phyloP scores from a whole-genome alignment of 805 yeast species.

The Teunomyces stri region DNA sequence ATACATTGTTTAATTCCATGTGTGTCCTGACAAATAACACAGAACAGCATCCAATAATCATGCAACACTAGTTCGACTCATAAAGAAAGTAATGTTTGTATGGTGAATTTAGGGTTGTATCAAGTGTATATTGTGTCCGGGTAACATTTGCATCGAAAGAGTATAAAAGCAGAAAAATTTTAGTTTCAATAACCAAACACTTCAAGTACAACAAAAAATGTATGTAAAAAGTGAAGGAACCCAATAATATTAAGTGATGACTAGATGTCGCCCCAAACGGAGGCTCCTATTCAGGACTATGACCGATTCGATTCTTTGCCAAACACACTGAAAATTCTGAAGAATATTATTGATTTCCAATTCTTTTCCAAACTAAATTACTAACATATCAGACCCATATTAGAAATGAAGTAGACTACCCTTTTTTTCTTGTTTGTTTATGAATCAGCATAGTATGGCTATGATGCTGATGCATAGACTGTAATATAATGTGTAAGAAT shows the following conservation, averaged over 20 bases:
- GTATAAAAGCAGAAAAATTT: background rate
- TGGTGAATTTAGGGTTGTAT: background rate
- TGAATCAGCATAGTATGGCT: constrained; percentile 3
- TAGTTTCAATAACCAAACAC: background rate
- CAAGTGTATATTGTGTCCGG: background rate
- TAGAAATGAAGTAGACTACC: background rate
- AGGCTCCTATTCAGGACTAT: constrained; percentile 56
- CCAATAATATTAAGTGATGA: constrained; percentile 45
- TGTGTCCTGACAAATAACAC: background rate
- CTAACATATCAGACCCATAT: constrained; percentile 3
- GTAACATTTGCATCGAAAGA: background rate
- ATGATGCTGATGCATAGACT: constrained; percentile 1
- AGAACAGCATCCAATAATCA: background rate
- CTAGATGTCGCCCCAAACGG: constrained; percentile 78
- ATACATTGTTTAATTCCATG: background rate
- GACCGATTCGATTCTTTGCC: constrained; percentile 68
- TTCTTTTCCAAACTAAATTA: background rate
- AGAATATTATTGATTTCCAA: constrained; percentile 1
- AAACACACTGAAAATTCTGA: constrained; percentile 72
- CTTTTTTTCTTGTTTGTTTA: background rate
- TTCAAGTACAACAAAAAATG: background rate
- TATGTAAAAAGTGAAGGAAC: constrained; percentile 6
- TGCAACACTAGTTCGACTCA: too few species aligned
- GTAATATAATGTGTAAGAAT: background rate
- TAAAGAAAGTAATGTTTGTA: too few species aligned